phyloP scores from a whole-genome alignment of 495 filamentous ascomycete genomes.

The Acidomyces sp. region DNA sequence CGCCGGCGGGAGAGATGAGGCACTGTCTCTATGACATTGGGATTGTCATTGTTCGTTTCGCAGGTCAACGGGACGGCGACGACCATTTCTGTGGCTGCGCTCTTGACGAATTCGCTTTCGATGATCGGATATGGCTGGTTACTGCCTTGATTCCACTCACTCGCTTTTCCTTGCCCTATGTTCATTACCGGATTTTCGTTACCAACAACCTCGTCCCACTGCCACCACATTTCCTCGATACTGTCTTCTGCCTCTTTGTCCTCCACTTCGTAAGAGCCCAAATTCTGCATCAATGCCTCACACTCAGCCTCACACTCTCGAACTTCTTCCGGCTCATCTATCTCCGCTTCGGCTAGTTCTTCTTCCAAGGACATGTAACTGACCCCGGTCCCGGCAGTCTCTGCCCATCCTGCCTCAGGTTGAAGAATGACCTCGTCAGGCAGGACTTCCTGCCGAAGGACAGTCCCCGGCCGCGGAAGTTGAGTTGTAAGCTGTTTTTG shows the following conservation, averaged over 20 bases:
- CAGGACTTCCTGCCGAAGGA: constrained; percentile 1
- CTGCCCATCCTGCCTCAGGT: neutral
- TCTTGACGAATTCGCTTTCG: too few species aligned
- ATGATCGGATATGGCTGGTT: too few species aligned
- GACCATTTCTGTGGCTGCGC: too few species aligned
- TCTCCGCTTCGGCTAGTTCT: neutral
- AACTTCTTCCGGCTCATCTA: neutral
- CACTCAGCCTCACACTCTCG: neutral
- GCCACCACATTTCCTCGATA: neutral
- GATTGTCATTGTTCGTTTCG: too few species aligned
- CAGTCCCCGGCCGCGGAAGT: neutral
- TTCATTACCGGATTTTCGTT: too few species aligned
- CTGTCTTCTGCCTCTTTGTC: neutral
- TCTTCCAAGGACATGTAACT: neutral
- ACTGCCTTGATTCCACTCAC: too few species aligned
- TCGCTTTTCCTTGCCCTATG: too few species aligned
- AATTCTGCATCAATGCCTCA: neutral
- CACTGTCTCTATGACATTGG: too few species aligned
- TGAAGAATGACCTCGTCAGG: constrained; percentile 1
- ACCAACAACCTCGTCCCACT: too few species aligned
- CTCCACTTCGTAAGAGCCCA: neutral
- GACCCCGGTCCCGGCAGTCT: neutral
- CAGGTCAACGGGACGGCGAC: too few species aligned
- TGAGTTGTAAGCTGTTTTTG: neutral
- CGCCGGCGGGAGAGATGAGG: too few species aligned